Conservation (phyloP, 2,329 filamentous ascomycete genomes). For the Beauveria bassiana region DNA sequence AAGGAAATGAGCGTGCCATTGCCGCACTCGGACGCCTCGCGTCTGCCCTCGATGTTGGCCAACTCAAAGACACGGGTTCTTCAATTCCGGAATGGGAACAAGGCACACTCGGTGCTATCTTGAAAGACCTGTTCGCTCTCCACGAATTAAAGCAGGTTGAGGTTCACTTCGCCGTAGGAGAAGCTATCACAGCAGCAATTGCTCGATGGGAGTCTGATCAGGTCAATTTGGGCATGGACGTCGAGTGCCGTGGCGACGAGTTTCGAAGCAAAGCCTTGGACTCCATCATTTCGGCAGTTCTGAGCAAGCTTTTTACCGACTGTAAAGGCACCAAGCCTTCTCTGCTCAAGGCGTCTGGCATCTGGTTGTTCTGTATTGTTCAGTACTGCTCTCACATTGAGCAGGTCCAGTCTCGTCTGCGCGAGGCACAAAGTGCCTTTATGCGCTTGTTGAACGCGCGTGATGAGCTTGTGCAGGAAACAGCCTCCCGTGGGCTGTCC, state of each 20-base stretch:
- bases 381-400: conserved; percentile 79
- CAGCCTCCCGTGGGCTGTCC: conserved; percentile 82
- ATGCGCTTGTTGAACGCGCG: conserved; percentile 79
- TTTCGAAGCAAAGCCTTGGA: conserved; percentile 32
- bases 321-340: conserved; percentile 83
- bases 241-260: conserved; percentile 44
- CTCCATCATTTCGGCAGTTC: conserved; percentile 41
- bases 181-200: conserved; percentile 72
- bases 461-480: conserved; percentile 93
- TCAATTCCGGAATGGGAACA: conserved; percentile 11
- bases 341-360: conserved; percentile 82
- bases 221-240: conserved; percentile 66
- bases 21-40: conserved; percentile 71
- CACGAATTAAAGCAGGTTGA: conserved; percentile 82
- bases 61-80: conserved; percentile 19
- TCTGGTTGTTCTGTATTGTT: conserved; percentile 88
- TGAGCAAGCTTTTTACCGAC: conserved; percentile 68
- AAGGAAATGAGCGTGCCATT: conserved; percentile 76
- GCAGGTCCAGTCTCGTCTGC: conserved; percentile 65
- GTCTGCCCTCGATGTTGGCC: neutral
- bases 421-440: conserved; percentile 79
- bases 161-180: conserved; percentile 83
- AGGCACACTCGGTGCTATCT: conserved; percentile 43
- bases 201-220: conserved; percentile 79
- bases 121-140: conserved; percentile 63